phyloP scores from a whole-genome alignment of 345 rosid genomes.

The Dipteronia sinensis region DNA sequence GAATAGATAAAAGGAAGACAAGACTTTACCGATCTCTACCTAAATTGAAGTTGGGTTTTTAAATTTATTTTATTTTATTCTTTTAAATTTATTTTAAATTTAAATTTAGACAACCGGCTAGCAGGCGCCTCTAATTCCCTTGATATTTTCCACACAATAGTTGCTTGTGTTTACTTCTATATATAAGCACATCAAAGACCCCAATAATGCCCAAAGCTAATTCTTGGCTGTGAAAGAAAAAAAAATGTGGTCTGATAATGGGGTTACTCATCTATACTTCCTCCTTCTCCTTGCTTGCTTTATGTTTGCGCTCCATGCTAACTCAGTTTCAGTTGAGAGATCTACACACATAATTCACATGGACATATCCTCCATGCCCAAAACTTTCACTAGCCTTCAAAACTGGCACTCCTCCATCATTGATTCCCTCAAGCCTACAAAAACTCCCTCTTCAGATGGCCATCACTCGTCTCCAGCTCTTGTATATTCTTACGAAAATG shows the following conservation, averaged over 20 bases:
- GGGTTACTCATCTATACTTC: not conserved
- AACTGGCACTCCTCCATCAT: constrained; percentile 36
- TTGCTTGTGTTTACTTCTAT: not conserved
- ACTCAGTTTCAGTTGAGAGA: constrained; percentile 10
- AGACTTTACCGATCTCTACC: too few relatives aligned
- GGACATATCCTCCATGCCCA: constrained; percentile 34
- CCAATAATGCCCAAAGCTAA: not conserved
- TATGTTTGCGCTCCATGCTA: not conserved
- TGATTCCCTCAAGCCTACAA: constrained; percentile 23
- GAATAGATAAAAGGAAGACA: too few relatives aligned
- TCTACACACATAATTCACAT: constrained; percentile 26
- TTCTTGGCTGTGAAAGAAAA: not conserved
- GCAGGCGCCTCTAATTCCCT: not conserved
- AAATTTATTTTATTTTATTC: too few relatives aligned
- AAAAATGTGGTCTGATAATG: constrained; percentile 15
- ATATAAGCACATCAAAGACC: constrained; percentile 1
- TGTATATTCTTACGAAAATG: constrained; percentile 25
- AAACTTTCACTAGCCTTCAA: constrained; percentile 20
- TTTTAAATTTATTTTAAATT: too few relatives aligned
- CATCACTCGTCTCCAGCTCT: constrained; percentile 15
- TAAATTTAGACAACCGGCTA: too few relatives aligned
- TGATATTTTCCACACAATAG: not conserved
- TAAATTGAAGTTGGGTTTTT: too few relatives aligned
- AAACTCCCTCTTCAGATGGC: not conserved
- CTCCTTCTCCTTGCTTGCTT: constrained; percentile 3